Base-by-base conservation (phyloP, 208 protist species). In the Trypanosoma scelopori region DNA sequence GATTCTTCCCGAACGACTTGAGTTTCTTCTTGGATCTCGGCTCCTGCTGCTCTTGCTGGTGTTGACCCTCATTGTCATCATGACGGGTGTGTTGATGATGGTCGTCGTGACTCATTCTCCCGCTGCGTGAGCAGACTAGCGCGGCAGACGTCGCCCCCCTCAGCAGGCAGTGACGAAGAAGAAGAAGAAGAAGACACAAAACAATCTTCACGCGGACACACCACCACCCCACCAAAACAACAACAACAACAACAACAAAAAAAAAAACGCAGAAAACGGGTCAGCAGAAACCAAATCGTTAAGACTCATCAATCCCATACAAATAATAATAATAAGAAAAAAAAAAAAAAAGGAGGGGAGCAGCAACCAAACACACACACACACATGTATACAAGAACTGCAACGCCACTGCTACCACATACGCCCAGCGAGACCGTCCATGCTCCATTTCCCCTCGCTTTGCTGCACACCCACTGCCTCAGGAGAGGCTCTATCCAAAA, bases 1-100 rank as follows among this genome's bases (percentile, higher is more conserved):
- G 66, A 62, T 89, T 77, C 55, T 91, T 91, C 42, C 82, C 81
- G 35, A 91, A 85, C 11, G 76, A 71, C 62, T 89, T 89, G 2
- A 91, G 74, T 52, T 83, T 74, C 48, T 76, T 82, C 42, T 72
- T 60, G 7, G 42, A 20, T 13, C 7, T 30, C 35, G 50, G n/a
- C 50, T 74, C 22, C 35, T 69, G 46, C 16, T 48, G 23, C 12
- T 43, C 16, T 20, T 25, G 20, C 4, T 32, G 3, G 32, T 37
- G 32, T n/a, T n/a, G n/a, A n/a, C n/a, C n/a, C n/a, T n/a, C n/a
- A 9, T 37, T 37, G 9, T 37, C 9, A 37, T 37, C 32, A 37
- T 37, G 32, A 37, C 9, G 3, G 32, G 32, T 3, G 32, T 37
- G 32, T 11, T 9, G 9, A 9, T 3, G 32, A 37, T 37, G 32